Base-by-base conservation (phyloP, 2,329 filamentous ascomycete species). In the Chaetomiaceae sp. region DNA sequence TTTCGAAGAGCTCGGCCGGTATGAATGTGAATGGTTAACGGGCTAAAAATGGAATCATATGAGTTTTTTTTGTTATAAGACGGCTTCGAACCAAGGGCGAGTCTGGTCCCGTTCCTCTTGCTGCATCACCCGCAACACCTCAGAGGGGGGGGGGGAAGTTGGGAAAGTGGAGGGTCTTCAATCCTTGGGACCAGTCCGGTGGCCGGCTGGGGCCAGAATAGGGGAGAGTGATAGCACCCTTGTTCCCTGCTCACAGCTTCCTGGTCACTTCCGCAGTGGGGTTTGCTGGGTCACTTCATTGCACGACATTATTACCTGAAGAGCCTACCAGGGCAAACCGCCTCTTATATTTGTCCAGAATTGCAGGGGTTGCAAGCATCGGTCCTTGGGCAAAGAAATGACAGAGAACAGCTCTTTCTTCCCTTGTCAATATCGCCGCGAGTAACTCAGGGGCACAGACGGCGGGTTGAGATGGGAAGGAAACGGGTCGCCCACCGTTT, bases 181-280 rank as follows among this genome's bases (percentile, higher is more conserved):
- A 44, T 51, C 20, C 40, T 41, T 50, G 45, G 27, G 25, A n/a
- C n/a, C n/a, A n/a, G n/a, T n/a, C 9, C 36, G 45, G 50, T 49
- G 44, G 49, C 44, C 48, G 57, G 55, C 40, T 36, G 48, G 40
- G 54, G 14, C 34, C 30, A 52, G 29, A 48, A 51, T 36, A 52
- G 40, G 54, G 48, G 52, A 52, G 34, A 48, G 41, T 32, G 41
- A 5, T 56, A 49, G 47, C 46, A 58, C 50, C 57, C 60, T 53
- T 57, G 61, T 57, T 54, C 48, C 60, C 55, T 61, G 60, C 46
- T 45, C 51, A 44, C 53, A 55, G 55, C 51, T 58, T 51, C 25
- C 29, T 41, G 20, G 54, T 59, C 52, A 40, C 57, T 58, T 58
- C 42, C 55, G 47, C 43, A 50, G 60, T 62, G 61, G 60, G 50